phyloP scores from a whole-genome alignment of 2,329 filamentous ascomycete species.

The Phialophora macrospora region DNA sequence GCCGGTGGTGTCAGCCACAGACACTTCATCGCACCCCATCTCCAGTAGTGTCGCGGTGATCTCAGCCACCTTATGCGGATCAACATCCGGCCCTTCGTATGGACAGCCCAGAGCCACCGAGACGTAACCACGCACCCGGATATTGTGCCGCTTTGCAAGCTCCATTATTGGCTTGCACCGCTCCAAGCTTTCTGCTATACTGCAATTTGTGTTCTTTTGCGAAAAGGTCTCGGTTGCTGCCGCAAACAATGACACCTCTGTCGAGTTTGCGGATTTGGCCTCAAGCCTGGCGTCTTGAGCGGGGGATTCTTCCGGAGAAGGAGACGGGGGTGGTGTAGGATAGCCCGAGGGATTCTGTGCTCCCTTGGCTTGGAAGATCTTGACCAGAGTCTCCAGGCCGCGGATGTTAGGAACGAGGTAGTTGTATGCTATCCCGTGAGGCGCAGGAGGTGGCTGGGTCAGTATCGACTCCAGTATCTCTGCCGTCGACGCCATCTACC shows the following conservation, averaged over 20 bases:
- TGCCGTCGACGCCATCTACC: constrained; percentile 68
- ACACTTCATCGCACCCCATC: constrained; percentile 69
- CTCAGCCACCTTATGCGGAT: constrained; percentile 64
- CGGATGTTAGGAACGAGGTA: constrained; percentile 68
- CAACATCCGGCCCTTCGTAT: constrained; percentile 67
- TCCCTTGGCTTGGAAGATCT: constrained; percentile 53
- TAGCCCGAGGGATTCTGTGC: constrained; percentile 45
- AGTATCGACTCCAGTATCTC: constrained; percentile 64
- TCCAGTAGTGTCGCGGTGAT: constrained; percentile 65
- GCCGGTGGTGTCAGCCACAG: constrained; percentile 69
- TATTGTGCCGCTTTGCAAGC: constrained; percentile 59
- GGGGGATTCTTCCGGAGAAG: constrained; percentile 44
- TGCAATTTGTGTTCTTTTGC: constrained; percentile 69
- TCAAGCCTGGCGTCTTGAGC: constrained; percentile 41
- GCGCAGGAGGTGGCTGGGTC: constrained; percentile 55
- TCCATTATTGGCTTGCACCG: constrained; percentile 64
- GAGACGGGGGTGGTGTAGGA: constrained; percentile 43
- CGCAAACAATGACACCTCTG: constrained; percentile 67
- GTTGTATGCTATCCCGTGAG: constrained; percentile 64
- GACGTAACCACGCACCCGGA: constrained; percentile 68
- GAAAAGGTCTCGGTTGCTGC: constrained; percentile 69
- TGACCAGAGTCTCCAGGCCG: constrained; percentile 65
- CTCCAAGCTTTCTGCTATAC: constrained; percentile 64
- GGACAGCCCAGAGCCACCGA: constrained; percentile 68
- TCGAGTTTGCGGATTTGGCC: constrained; percentile 50